A percentile compares a stretch with the other conserved stretches of the same genome.
phyloP scores from a whole-genome alignment of 2,329 filamentous ascomycete species.

The Fusarium sp. region DNA sequence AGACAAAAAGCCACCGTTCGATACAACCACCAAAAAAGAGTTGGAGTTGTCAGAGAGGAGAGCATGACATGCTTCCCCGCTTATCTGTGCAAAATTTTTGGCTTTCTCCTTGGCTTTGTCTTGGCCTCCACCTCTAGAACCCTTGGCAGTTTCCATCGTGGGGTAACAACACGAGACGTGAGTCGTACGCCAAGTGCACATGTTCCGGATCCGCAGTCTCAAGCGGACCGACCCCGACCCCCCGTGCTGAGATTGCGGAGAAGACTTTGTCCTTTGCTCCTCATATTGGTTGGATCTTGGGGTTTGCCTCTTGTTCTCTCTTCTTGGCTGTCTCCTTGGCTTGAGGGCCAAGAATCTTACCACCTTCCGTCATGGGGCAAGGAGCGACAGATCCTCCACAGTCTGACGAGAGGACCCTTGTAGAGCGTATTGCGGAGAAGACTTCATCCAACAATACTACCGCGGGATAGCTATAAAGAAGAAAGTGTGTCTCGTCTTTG shows the following conservation, averaged over 20 bases:
- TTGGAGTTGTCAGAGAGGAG: neutral
- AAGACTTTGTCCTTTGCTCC: neutral
- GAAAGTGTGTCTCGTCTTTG: neutral
- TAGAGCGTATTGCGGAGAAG: slow-evolving; percentile 5
- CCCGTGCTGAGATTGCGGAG: neutral
- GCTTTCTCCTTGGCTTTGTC: slow-evolving; percentile 7
- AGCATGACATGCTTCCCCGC: neutral
- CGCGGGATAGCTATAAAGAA: slow-evolving; percentile 13
- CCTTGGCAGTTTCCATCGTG: neutral
- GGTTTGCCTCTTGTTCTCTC: neutral
- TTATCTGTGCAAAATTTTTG: neutral
- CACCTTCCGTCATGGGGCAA: slow-evolving; percentile 22
- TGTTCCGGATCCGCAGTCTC: neutral
- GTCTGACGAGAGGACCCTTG: slow-evolving; percentile 17
- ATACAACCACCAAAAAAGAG: neutral
- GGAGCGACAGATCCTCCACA: slow-evolving; percentile 16
- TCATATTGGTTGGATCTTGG: neutral
- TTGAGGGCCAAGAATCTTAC: slow-evolving; percentile 21
- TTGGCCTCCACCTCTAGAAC: neutral
- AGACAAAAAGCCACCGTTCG: neutral
- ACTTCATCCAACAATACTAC: neutral
- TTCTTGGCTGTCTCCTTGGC: slow-evolving; percentile 15
- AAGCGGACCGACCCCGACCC: neutral
- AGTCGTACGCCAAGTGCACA: neutral
- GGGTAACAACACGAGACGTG: neutral